These are phyloP conservation scores for Beauveria asiatica DNA, from an alignment of 2,329 filamentous ascomycete genomes.

Conservation along the genomic window DNA sequence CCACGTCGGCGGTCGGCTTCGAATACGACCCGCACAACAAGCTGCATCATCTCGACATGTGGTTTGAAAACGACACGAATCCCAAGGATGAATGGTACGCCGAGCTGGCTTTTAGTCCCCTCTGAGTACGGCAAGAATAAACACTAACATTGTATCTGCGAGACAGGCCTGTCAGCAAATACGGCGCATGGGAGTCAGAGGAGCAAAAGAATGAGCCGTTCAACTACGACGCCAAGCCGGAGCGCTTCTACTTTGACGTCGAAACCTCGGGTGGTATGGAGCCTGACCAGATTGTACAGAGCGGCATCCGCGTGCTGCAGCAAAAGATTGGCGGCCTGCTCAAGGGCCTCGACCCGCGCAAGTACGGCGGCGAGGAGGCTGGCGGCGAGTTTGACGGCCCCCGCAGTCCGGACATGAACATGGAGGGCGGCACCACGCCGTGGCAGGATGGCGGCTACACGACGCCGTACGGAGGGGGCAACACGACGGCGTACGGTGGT, in stretches of 20 bases:
- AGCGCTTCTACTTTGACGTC: slow-evolving; percentile 86
- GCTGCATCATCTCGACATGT: slow-evolving; percentile 81
- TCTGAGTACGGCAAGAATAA: no score
- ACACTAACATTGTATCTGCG: no score
- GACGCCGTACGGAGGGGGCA: slow-evolving; percentile 54
- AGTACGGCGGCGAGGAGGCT: slow-evolving; percentile 42
- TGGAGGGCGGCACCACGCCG: slow-evolving; percentile 46
- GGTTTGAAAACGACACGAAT: slow-evolving; percentile 75
- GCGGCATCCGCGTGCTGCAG: slow-evolving; percentile 82
- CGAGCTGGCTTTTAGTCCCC: no score
- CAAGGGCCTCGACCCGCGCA: slow-evolving; percentile 39
- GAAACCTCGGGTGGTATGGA: slow-evolving; percentile 83
- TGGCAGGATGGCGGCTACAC: slow-evolving; percentile 60
- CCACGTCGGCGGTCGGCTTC: slow-evolving; percentile 85
- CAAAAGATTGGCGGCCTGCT: slow-evolving; percentile 81
- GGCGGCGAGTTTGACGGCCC: slow-evolving; percentile 55
- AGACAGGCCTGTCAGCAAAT: slow-evolving; percentile 69
- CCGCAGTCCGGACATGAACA: slow-evolving; percentile 55
- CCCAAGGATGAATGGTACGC: slow-evolving; percentile 71
- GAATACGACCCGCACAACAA: slow-evolving; percentile 99
- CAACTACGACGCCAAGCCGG: slow-evolving; percentile 80
- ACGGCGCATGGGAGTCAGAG: slow-evolving; percentile 67
- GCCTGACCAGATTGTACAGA: slow-evolving; percentile 80
- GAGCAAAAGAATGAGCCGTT: slow-evolving; percentile 77
- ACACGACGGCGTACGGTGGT: slow-evolving; percentile 56